Evolutionary conservation across 1,284 basidiomycete genomes (phyloP), one percentile per base, ranked within the genome.

Genomic region (Sphaerobolus stellatus): DNA sequence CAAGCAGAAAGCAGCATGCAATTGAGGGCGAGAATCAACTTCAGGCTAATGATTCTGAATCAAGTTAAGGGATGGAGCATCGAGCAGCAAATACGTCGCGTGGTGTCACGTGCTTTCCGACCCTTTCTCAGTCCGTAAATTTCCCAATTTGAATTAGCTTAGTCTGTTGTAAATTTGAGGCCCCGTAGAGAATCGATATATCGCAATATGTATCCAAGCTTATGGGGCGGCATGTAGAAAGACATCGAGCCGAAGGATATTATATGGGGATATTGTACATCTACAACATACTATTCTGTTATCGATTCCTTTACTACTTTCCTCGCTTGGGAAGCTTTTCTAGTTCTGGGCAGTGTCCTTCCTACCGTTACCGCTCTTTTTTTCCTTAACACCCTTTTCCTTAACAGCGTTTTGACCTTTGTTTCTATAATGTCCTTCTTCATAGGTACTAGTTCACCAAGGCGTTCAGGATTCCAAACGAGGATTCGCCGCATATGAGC

Each of bases 401-500:
- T 11, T 18, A 34, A 34, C 33, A 34, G 11, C 11, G 11, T 18
- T 11, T 44, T 22, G 16, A n/a, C 11, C 11, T n/a, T n/a, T 24
- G 41, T 9, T 44, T 9, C 20, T n/a, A 13, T 44, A 13, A 20
- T 11, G 11, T 44, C 22, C 13, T 13, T n/a, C 41, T 24, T 44
- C 41, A n/a, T n/a, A n/a, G n/a, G n/a, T n/a, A 44, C 41, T 13
- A 24, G 41, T 13, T 24, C 13, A 13, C 11, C 16, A 44, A 11
- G 30, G 18, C n/a, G 28, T 29, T 25, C 44, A 18, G 44, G 29
- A 22, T 48, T 24, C 22, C 30, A 24, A 22, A 27, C n/a, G 11
- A 50, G 24, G 56, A 45, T 30, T 55, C 30, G 52, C 48, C 52
- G 52, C 22, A 54, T 24, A 24, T 28, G 47, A 28, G 47, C 59